Evolutionary conservation across 2,329 filamentous ascomycete genomes (phyloP), one percentile per base, ranked within the genome.

Genomic region (Leptographium lundbergii): DNA sequence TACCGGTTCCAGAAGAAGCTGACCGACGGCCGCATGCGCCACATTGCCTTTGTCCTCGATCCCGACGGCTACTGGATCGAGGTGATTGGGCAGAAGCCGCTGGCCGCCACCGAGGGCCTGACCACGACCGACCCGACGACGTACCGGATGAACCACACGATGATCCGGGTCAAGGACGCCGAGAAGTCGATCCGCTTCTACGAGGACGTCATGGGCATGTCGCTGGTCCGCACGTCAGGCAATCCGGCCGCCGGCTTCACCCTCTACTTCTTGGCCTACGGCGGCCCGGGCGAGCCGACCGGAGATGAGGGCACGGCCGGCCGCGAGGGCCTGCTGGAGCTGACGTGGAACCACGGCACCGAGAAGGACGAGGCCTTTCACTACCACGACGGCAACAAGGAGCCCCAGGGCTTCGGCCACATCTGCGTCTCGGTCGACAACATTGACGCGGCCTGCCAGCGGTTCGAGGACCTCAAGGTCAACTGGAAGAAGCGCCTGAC

Each of bases 1-100:
- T 96, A 96, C 75, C 81, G 81, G 63, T 99, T 97, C 74, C 90
- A 97, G 79, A 97, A 97, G 83, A 95, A 89, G 74, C 77, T 97
- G 60, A 84, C 84, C 0, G 92, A 97, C 65, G 94, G 94, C 2
- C 81, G 86, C 60, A 95, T 95, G 89, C 81, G 80, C 67, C 74
- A 88, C 68, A 95, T 97, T 67, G 94, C 92, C 0, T 97, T 97
- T 69, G 91, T 80, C 1, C 81, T 96, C 58, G 91, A 95, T 66
- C 91, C 91, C 0, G 89, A 96, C 71, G 86, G 84, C 42, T 92
- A 92, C 72, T 91, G 89, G 88, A 86, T 94, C 4, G 89, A 94
- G 73, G 78, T 95, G 53, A 83, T 95, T 66, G 85, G 86, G 11
- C 86, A 88, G 70, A 88, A 87, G 67, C 74, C 72, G 67, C 51